A percentile compares a stretch with the other conserved stretches of the same genome.
Evolutionary conservation across 2,329 filamentous ascomycete genomes (phyloP).

Genomic region (Hypoxylon sp.): DNA sequence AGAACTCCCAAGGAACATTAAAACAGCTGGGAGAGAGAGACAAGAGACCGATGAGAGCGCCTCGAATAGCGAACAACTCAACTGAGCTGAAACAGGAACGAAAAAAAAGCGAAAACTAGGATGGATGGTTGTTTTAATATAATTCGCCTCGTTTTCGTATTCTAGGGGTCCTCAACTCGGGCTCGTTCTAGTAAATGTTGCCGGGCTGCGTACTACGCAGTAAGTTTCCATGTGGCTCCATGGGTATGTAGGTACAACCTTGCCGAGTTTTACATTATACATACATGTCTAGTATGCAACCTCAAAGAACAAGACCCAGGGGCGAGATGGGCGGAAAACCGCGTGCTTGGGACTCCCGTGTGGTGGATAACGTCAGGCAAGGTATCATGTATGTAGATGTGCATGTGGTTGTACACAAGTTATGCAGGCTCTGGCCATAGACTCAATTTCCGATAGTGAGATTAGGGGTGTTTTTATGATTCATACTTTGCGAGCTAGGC

Average conservation of each 20-base stretch:
- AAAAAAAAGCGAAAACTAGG: conserved; percentile 23
- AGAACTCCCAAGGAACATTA: conserved; percentile 4
- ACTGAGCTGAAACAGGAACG: conserved; percentile 22
- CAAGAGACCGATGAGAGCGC: conserved; percentile 12
- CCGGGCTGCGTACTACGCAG: conserved; percentile 14
- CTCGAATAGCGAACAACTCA: conserved; percentile 22
- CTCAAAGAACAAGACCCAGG: background rate
- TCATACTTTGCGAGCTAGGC: background rate
- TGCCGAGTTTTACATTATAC: conserved; percentile 14
- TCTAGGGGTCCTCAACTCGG: conserved; percentile 33
- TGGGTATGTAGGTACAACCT: conserved; percentile 18
- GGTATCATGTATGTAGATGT: background rate
- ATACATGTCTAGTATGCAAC: background rate
- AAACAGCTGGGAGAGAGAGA: conserved; percentile 13
- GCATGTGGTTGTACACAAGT: conserved; percentile 8
- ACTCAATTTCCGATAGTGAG: conserved; percentile 30
- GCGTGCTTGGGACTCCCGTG: conserved; percentile 17
- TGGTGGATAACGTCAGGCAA: conserved; percentile 7
- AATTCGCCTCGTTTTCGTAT: conserved; percentile 44
- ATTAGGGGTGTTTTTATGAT: conserved; percentile 23
- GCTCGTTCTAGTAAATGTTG: conserved; percentile 7
- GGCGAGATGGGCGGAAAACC: conserved; percentile 14
- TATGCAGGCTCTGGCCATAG: conserved; percentile 19
- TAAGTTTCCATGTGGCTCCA: conserved; percentile 40
- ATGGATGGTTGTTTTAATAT: conserved; percentile 39